phyloP scores from a whole-genome alignment of 1,284 basidiomycete genomes.

The Cystobasidium sp. region DNA sequence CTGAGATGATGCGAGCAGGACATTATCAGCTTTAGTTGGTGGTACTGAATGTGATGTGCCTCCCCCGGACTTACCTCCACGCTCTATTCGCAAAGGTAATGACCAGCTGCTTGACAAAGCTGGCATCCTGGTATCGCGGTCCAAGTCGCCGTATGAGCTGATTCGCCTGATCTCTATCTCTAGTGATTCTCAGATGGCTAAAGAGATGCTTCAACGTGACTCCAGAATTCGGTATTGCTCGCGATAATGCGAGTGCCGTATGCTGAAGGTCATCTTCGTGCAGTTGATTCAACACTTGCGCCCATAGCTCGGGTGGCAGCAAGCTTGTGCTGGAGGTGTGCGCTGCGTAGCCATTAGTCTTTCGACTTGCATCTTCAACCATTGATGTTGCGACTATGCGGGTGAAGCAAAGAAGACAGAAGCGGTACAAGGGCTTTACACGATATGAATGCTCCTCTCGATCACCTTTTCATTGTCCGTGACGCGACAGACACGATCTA shows the following conservation, averaged over 20 bases:
- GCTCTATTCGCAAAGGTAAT: constrained; percentile 26
- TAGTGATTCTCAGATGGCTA: constrained; percentile 44
- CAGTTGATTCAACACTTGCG: constrained; percentile 45
- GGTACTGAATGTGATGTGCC: background rate
- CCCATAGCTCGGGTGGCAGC: constrained; percentile 51
- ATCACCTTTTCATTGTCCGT: background rate
- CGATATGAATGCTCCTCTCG: background rate
- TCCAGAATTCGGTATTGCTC: constrained; percentile 39
- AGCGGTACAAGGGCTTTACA: background rate
- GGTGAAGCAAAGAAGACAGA: background rate
- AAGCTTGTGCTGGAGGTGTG: constrained; percentile 21
- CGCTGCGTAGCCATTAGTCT: background rate
- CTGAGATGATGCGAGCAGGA: constrained; percentile 18
- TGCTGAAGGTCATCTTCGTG: constrained; percentile 45
- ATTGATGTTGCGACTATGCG: background rate
- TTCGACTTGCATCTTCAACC: background rate
- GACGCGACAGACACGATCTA: background rate
- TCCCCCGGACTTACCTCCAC: constrained; percentile 45
- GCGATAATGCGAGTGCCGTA: constrained; percentile 44
- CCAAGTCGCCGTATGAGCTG: constrained; percentile 42
- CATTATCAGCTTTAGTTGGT: background rate
- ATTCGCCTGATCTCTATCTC: constrained; percentile 45
- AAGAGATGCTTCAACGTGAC: constrained; percentile 43
- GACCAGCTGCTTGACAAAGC: background rate
- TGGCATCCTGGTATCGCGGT: constrained; percentile 11